These are phyloP conservation scores for Coemansia sp. DNA, from an alignment of 192 early-diverging fungal species.

Conservation along the genomic window DNA sequence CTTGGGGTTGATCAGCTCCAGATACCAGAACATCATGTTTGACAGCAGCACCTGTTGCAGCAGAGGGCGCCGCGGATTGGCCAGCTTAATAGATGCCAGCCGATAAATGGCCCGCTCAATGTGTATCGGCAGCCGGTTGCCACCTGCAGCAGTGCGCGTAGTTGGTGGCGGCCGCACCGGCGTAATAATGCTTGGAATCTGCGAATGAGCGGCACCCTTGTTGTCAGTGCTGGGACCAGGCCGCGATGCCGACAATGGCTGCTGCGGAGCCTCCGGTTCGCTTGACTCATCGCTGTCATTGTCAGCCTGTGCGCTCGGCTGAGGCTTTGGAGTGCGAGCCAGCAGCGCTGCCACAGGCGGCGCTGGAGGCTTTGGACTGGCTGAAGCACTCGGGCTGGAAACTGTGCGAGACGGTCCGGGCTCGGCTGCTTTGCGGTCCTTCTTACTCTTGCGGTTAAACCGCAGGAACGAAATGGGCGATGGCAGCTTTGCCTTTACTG, in stretches of 20 bases:
- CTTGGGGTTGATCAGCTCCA: slow-evolving; percentile 65
- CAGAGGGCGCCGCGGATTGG: slow-evolving; percentile 72
- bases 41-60: slow-evolving; percentile 74
- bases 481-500: slow-evolving; percentile 43
- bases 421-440: slow-evolving; percentile 20
- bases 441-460: slow-evolving; percentile 51
- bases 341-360: not conserved
- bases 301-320: not conserved
- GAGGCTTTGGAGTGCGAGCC: not conserved
- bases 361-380: not conserved
- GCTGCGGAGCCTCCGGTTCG: slow-evolving; percentile 16
- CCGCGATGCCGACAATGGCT: slow-evolving; percentile 8
- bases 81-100: slow-evolving; percentile 70
- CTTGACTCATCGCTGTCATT: slow-evolving; percentile 19
- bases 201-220: slow-evolving; percentile 6
- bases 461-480: slow-evolving; percentile 47
- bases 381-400: not conserved
- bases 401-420: not conserved
- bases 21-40: slow-evolving; percentile 83
- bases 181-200: slow-evolving; percentile 58
- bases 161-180: slow-evolving; percentile 52
- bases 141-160: slow-evolving; percentile 15
- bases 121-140: slow-evolving; percentile 67
- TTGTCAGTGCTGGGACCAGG: slow-evolving; percentile 7
- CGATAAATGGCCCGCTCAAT: slow-evolving; percentile 78